Base-by-base conservation (phyloP, 495 filamentous ascomycete species). In the Lasiosphaeris hirsuta region DNA sequence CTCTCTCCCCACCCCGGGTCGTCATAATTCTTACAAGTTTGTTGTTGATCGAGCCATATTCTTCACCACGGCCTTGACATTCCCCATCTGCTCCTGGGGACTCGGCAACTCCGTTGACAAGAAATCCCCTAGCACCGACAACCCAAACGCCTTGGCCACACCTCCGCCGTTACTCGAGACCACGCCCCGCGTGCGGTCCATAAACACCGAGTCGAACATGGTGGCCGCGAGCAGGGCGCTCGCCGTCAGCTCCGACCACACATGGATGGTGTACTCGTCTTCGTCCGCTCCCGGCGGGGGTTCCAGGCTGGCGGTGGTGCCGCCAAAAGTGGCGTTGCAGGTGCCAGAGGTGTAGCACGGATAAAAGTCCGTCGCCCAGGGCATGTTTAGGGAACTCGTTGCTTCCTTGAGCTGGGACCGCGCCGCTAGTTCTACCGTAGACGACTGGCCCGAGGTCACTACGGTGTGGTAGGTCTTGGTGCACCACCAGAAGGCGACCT, bases 321-420 rank as follows among this genome's bases (percentile, higher is more conserved):
- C 48, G 5, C 61, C 61, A 30, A 48, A 54, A 4, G 53, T 60
- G 7, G 43, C 33, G 52, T 63, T 60, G 44, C 61, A 63, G 7
- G 54, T 57, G 2, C 58, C 61, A 1, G 36, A n/a, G 10, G 51
- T 40, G 44, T 60, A 60, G 15, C 61, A 63, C 7, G 41, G 52
- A 7, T 49, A 54, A 36, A 63, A 57, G 9, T 42, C 38, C 3
- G 40, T 35, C n/a, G 55, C 49, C 53, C 53, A 60, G 10, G 52
- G 46, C 37, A 60, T 45, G 33, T 60, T 60, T 17, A 60, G 43
- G 8, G 44, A 23, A 14, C 33, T 23, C 5, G 53, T 15, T 10
- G 42, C n/a, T 19, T 40, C 42, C 11, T 15, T 49, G 2, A 57
- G 19, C 41, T 46, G 23, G 4, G 56, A 52, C 1, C 39, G 23